Evolutionary conservation across 1,139 yeast genomes (phyloP), one percentile per base, ranked within the genome.

Genomic region (Saccharomyces hybrid): DNA sequence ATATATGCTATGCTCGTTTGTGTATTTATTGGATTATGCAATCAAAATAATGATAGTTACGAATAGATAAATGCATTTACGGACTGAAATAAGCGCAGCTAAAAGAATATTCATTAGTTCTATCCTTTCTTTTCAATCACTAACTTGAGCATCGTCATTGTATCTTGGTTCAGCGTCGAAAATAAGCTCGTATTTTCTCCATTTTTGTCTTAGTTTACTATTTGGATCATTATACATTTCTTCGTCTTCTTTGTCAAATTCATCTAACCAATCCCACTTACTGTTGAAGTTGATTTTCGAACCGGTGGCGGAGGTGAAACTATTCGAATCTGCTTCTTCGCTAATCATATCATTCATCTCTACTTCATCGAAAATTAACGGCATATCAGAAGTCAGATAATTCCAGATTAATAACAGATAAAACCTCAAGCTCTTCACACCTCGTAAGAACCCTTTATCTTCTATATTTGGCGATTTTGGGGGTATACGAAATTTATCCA

Each of bases 361-460:
- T 1, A 65, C 62, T 2, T 64, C 65, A 20, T 61, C 68, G 38
- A 63, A 64, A 23, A 68, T 66, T 23, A 64, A 52, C 48, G 70
- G 71, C 14, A 59, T 59, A 46, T 61, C 65, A 3, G 72, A 72
- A 2, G 82, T 76, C 51, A 83, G 64, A 44, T 78, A 72, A 51
- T 72, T 68, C 73, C 82, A 84, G 58, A 85, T 78, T 42, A 73
- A 61, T 60, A 75, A 73, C 59, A 88, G 83, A 66, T 89, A 88
- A 53, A 74, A 75, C 26, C 79, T 78, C 52, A 95, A 74, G 14
- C 95, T 82, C 48, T 74, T 72, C 48, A 95, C 70, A 0, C 99
- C 99, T 49, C 93, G 78, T 49, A 91, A 72, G 69, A 89, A 95
- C 1, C 99, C 99, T 59, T 72, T 69, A 71, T 95, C 99, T 1